Evolutionary conservation across 2,329 filamentous ascomycete species (phyloP).

Genomic region (Pestalotiopsis sp.): DNA sequence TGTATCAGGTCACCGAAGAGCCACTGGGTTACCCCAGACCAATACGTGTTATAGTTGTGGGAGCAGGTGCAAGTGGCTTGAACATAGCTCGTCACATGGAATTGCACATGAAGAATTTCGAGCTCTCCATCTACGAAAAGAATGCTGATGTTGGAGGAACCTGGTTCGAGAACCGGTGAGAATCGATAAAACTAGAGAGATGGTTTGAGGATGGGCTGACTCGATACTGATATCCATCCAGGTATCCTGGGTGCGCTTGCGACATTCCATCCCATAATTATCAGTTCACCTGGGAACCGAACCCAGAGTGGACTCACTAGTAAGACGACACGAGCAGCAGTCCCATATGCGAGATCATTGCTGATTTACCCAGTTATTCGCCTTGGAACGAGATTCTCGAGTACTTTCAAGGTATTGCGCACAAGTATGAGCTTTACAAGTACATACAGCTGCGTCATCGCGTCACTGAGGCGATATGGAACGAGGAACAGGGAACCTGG

Average conservation of each 20-base stretch:
- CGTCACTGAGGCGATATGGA: not conserved
- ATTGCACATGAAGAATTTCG: not conserved
- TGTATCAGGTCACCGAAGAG: not conserved
- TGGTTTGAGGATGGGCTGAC: not conserved
- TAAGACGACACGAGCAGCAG: not conserved
- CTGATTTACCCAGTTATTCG: not conserved
- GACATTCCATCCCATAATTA: slow-evolving; percentile 6
- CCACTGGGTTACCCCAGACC: not conserved
- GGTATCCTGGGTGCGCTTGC: slow-evolving; percentile 8
- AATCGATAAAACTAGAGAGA: not conserved
- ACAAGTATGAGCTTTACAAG: not conserved
- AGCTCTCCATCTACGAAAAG: slow-evolving; percentile 1
- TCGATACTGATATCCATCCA: not conserved
- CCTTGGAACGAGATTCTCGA: not conserved
- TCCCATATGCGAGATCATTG: not conserved
- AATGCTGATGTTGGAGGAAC: slow-evolving; percentile 10
- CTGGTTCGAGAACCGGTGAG: slow-evolving; percentile 1
- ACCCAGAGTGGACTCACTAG: not conserved
- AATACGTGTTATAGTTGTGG: not conserved
- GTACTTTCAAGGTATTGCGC: not conserved
- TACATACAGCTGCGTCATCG: not conserved
- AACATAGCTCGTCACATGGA: slow-evolving; percentile 1
- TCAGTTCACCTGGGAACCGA: not conserved
- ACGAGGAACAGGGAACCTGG: not conserved
- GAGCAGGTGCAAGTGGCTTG: slow-evolving; percentile 2